Percentiles rank a stretch among this genome's conserved stretches.
Evolutionary conservation across 1,139 yeast genomes (phyloP).

Genomic region (Chernovozyma sophiae-reginae): DNA sequence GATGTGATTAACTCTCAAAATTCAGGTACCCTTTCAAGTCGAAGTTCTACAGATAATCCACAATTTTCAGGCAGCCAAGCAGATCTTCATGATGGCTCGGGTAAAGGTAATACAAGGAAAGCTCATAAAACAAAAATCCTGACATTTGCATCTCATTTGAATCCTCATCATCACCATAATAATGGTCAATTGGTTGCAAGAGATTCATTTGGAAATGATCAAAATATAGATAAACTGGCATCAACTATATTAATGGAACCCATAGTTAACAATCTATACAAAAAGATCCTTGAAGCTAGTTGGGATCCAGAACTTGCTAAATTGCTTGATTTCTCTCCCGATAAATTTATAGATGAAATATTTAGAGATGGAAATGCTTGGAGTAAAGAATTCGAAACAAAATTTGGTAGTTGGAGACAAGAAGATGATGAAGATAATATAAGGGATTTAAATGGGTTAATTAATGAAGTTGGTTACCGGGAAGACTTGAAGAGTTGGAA

Average conservation of each 20-base stretch:
- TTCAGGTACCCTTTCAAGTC: background rate
- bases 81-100: background rate
- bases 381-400: constrained; percentile 31
- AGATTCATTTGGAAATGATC: background rate
- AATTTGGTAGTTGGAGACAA: constrained; percentile 12
- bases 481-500: constrained; percentile 46
- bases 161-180: background rate
- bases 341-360: constrained; percentile 71
- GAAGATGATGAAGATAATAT: constrained; percentile 33
- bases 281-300: constrained; percentile 61
- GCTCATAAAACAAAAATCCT: background rate
- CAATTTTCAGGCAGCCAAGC: background rate
- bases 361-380: constrained; percentile 71
- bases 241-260: constrained; percentile 40
- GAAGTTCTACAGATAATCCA: background rate
- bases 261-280: constrained; percentile 49
- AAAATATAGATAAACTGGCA: background rate
- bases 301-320: constrained; percentile 71
- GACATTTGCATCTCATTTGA: background rate
- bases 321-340: constrained; percentile 64
- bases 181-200: background rate
- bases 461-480: constrained; percentile 37
- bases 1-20: constrained; percentile 21
- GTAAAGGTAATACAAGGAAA: background rate
- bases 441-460: constrained; percentile 43